These are phyloP conservation scores for Globisporangium paddicum DNA, from an alignment of 352 stramenopile genomes.

Conservation along the genomic window DNA sequence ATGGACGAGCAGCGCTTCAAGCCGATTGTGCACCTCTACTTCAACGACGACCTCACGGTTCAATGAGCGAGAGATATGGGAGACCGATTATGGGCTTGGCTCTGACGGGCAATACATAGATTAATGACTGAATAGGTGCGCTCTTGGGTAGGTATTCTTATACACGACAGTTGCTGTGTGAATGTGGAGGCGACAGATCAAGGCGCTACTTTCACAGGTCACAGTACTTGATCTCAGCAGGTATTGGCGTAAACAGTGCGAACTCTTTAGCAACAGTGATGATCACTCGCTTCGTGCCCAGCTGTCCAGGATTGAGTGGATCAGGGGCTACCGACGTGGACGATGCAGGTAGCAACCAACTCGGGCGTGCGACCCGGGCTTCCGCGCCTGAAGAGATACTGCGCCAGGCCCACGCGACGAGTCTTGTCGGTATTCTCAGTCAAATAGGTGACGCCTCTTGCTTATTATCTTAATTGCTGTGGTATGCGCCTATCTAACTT, in stretches of 20 bases:
- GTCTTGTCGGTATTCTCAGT: constrained; percentile 39
- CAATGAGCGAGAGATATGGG: constrained; percentile 24
- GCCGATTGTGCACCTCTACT: constrained; percentile 90
- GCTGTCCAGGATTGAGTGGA: background rate
- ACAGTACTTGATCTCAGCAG: background rate
- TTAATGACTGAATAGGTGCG: background rate
- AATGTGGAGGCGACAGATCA: background rate
- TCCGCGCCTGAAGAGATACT: constrained; percentile 34
- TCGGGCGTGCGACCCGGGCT: background rate
- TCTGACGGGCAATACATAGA: background rate
- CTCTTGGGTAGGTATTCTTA: background rate
- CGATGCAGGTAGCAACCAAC: background rate
- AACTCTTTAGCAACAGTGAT: background rate
- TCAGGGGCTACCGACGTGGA: background rate
- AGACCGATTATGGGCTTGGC: background rate
- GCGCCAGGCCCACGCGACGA: constrained; percentile 35
- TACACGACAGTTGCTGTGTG: background rate
- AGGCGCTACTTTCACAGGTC: background rate
- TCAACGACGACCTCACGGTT: constrained; percentile 91
- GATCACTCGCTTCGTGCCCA: constrained; percentile 10
- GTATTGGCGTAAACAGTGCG: too few species aligned
- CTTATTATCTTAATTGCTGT: too few species aligned
- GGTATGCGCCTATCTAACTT: too few species aligned
- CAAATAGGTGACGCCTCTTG: constrained; percentile 35
- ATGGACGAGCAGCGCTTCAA: constrained; percentile 89